A percentile compares a stretch with the other conserved stretches of the same genome.
These are phyloP conservation scores for Globisporangium camurandrum DNA, from an alignment of 352 stramenopile genomes.

Conservation along the genomic window DNA sequence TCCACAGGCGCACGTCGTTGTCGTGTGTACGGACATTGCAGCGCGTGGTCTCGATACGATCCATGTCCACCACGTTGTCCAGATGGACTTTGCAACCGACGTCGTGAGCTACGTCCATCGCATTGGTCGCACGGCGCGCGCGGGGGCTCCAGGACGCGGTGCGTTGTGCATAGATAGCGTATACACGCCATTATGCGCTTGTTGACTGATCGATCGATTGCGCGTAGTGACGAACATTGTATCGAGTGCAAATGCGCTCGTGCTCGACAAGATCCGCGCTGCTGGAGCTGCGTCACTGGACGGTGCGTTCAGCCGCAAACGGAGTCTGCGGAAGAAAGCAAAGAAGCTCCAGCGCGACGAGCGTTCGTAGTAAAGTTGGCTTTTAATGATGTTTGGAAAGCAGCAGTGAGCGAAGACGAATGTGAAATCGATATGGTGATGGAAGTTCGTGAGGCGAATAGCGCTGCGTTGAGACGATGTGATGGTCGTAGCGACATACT, in stretches of 20 bases:
- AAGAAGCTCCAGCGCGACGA: slow-evolving; percentile 43
- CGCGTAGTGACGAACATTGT: slow-evolving; percentile 61
- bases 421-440: too few species aligned
- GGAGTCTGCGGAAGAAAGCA: slow-evolving; percentile 76
- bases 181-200: too few species aligned
- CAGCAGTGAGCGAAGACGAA: too few species aligned
- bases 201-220: neutral
- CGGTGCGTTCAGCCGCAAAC: slow-evolving; percentile 73
- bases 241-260: slow-evolving; percentile 43
- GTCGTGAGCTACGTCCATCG: slow-evolving; percentile 79
- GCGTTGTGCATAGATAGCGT: neutral
- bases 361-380: too few species aligned
- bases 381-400: too few species aligned
- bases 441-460: too few species aligned
- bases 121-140: slow-evolving; percentile 64
- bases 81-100: slow-evolving; percentile 77
- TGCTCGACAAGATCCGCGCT: slow-evolving; percentile 57
- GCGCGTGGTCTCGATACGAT: slow-evolving; percentile 67
- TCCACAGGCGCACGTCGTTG: slow-evolving; percentile 23
- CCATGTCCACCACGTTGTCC: slow-evolving; percentile 61
- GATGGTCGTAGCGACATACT: too few species aligned
- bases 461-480: too few species aligned
- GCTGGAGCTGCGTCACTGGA: slow-evolving; percentile 39
- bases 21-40: slow-evolving; percentile 76
- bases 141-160: slow-evolving; percentile 46